These are phyloP conservation scores for Buddleja alternifolia DNA, from an alignment of 257 asterid genomes.

Conservation along the genomic window DNA sequence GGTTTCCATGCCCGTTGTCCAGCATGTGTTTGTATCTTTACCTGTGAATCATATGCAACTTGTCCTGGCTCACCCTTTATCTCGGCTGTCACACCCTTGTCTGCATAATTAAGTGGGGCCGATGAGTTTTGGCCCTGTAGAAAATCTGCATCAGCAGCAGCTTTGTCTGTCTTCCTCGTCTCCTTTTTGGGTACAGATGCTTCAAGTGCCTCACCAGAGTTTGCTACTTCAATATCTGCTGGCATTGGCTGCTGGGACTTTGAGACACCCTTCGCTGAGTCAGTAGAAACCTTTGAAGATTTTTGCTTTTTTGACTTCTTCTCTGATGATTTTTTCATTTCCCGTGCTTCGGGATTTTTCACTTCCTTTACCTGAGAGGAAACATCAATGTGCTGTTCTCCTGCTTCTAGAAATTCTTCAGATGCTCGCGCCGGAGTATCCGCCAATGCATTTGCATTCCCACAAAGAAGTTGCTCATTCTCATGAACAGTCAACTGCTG, in stretches of 20 bases:
- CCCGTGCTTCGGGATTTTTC: slow-evolving; percentile 51
- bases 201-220: slow-evolving; percentile 31
- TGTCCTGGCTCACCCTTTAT: slow-evolving; percentile 41
- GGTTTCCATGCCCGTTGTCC: slow-evolving; percentile 92
- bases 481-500: slow-evolving; percentile 23
- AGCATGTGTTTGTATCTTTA: slow-evolving; percentile 38
- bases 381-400: slow-evolving; percentile 39
- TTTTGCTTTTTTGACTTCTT: slow-evolving; percentile 91
- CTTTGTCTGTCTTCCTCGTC: slow-evolving; percentile 37
- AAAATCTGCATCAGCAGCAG: slow-evolving; percentile 35
- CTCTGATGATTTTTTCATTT: slow-evolving; percentile 63
- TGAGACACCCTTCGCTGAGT: slow-evolving; percentile 44
- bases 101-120: slow-evolving; percentile 27
- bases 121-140: slow-evolving; percentile 35
- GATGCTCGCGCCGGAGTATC: slow-evolving; percentile 34
- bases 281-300: slow-evolving; percentile 62
- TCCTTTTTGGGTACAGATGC: slow-evolving; percentile 45
- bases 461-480: slow-evolving; percentile 29
- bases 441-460: slow-evolving; percentile 33
- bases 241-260: slow-evolving; percentile 54
- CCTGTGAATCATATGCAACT: slow-evolving; percentile 37
- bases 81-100: slow-evolving; percentile 37
- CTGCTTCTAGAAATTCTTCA: slow-evolving; percentile 39
- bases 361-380: slow-evolving; percentile 52
- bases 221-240: slow-evolving; percentile 46